Evolutionary conservation across 208 protist species (phyloP), one percentile per base, ranked within the genome.

Genomic region (Trypanosoma melophagium): DNA sequence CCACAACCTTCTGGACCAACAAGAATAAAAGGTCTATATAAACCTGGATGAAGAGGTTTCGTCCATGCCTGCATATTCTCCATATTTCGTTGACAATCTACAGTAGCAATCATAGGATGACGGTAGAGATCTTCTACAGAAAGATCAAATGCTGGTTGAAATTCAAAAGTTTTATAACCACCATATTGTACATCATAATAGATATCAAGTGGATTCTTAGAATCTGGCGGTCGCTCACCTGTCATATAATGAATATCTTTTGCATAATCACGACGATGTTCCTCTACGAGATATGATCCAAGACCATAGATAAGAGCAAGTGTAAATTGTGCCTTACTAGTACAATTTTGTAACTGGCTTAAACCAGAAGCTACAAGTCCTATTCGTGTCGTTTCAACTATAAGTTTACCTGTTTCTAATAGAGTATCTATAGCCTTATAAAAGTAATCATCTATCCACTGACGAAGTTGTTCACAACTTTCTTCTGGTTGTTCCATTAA

Each of bases 1-100:
- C 98, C 98, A 53, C 89, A 96, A 2, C 97, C 98, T 67, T 99
- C 97, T 3, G 98, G 98, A 31, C 97, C 97, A 17, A 99, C 96
- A 8, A 99, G 72, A 47, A 99, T 84, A 65, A 99, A 98, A 1
- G 97, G 97, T 22, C 96, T 81, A 66, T 93, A 95, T 24, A 90
- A 73, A 41, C 87, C 91, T 24, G 69, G 64, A 19, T 74, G 71
- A 31, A 87, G 64, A 17, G 91, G 86, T 73, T 75, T 65, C 57
- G 97, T 81, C 97, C 97, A 99, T 66, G 97, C 95, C 62, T 72
- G 56, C 74, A 99, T 85, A 54, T 98, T 89, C 42, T 87, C 84
- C 40, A 95, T 63, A 52, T 86, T 85, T 17, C 93, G 86, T 76
- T 98, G 97, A 69, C 98, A 96, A 42, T 98, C 96, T 41, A 95